Conservation (phyloP, 495 filamentous ascomycete species). For the Cetradonia linearis region DNA sequence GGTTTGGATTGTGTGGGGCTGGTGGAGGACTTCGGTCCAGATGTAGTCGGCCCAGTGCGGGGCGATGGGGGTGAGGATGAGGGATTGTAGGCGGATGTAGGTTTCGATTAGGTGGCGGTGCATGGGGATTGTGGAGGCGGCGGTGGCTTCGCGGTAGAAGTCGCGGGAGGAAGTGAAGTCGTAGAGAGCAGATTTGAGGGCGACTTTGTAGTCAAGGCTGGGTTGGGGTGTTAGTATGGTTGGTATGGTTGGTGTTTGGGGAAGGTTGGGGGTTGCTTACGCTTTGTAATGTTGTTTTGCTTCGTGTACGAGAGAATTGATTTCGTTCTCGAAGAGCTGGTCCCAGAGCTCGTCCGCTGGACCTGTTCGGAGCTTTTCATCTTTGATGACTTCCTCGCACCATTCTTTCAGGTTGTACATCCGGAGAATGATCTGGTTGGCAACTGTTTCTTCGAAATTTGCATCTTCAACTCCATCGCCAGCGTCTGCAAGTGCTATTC, state of each 20-base stretch:
- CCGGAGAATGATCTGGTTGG: slow-evolving; percentile 79
- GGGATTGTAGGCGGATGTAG: slow-evolving; percentile 81
- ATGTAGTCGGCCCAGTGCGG: slow-evolving; percentile 95
- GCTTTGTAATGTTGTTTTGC: slow-evolving; percentile 63
- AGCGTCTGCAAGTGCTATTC: slow-evolving; percentile 87
- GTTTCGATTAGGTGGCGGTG: slow-evolving; percentile 63
- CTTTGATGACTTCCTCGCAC: slow-evolving; percentile 74
- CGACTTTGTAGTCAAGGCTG: slow-evolving; percentile 76
- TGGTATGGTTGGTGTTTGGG: background rate
- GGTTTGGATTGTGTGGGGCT: slow-evolving; percentile 63
- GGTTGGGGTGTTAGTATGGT: slow-evolving; percentile 28
- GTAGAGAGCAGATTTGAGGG: slow-evolving; percentile 82
- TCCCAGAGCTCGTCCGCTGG: slow-evolving; percentile 72
- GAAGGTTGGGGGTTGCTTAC: slow-evolving; percentile 32
- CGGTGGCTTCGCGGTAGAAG: slow-evolving; percentile 74
- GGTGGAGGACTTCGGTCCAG: slow-evolving; percentile 78
- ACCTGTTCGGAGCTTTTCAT: slow-evolving; percentile 58
- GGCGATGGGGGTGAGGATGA: slow-evolving; percentile 67
- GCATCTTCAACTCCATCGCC: slow-evolving; percentile 93
- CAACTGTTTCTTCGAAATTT: slow-evolving; percentile 93
- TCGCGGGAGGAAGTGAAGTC: slow-evolving; percentile 81
- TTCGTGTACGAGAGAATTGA: slow-evolving; percentile 73
- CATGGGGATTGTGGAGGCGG: slow-evolving; percentile 66
- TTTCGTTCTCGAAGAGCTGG: slow-evolving; percentile 82
- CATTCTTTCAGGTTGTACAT: slow-evolving; percentile 81